These are phyloP conservation scores for Eucalyptus sp. DNA, from an alignment of 345 rosid genomes.

Conservation along the genomic window DNA sequence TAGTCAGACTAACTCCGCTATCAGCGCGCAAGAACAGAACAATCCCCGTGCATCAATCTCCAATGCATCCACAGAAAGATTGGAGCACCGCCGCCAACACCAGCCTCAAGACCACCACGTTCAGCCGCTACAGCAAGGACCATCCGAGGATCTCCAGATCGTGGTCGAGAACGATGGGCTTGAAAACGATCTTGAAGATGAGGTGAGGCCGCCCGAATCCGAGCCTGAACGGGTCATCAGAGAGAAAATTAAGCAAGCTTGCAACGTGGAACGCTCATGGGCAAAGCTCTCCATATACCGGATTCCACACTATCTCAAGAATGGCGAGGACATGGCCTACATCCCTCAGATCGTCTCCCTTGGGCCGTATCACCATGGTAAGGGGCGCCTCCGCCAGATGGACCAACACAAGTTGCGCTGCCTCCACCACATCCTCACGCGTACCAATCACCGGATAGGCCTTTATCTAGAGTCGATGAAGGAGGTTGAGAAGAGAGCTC, in stretches of 20 bases:
- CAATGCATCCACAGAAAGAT: rapidly evolving
- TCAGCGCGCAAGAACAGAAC: too few species aligned
- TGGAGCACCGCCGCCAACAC: too few species aligned
- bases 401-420: slow-evolving; percentile 80
- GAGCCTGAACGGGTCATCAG: slow-evolving; percentile 54
- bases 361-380: slow-evolving; percentile 76
- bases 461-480: slow-evolving; percentile 48
- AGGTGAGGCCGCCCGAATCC: slow-evolving; percentile 2
- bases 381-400: slow-evolving; percentile 47
- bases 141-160: too few species aligned
- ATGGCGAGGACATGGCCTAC: slow-evolving; percentile 56
- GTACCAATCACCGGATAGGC: not conserved
- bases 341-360: slow-evolving; percentile 65
- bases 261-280: slow-evolving; percentile 42
- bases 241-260: slow-evolving; percentile 50
- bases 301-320: slow-evolving; percentile 41
- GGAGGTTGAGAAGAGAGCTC: slow-evolving; percentile 56
- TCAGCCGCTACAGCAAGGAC: too few species aligned
- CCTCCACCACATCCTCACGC: slow-evolving; percentile 24
- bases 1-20: rapidly evolving
- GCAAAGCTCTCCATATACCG: slow-evolving; percentile 38
- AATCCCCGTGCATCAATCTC: too few species aligned
- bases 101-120: too few species aligned
- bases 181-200: not conserved
- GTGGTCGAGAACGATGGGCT: too few species aligned